Percentiles rank a stretch among this genome's conserved stretches.
phyloP scores from a whole-genome alignment of 805 yeast genomes.

The Candida ortonii region DNA sequence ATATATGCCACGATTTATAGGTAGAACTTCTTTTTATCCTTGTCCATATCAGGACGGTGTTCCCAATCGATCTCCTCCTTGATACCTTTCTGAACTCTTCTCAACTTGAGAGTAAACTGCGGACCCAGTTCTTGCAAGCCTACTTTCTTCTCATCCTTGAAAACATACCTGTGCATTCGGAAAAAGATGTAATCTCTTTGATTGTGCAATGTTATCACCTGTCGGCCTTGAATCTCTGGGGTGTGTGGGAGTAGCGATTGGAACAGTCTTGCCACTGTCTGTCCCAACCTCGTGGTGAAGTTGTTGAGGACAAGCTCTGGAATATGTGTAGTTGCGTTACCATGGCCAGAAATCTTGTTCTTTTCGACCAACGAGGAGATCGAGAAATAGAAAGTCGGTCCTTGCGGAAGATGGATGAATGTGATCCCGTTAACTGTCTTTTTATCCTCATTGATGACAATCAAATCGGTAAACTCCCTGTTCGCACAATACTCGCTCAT shows the following conservation, averaged over 20 bases:
- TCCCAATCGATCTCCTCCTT: conserved; percentile 95
- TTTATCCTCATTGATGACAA: conserved; percentile 92
- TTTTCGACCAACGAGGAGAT: conserved; percentile 74
- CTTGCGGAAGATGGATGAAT: conserved; percentile 89
- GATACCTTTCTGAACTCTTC: conserved; percentile 88
- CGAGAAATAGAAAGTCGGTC: conserved; percentile 92
- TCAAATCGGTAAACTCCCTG: conserved; percentile 81
- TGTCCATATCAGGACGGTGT: conserved; percentile 93
- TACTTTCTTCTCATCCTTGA: conserved; percentile 85
- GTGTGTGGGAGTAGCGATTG: conserved; percentile 89
- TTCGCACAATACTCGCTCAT: conserved; percentile 81
- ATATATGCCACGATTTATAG: conserved; percentile 38
- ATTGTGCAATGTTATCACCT: conserved; percentile 91
- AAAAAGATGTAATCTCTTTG: conserved; percentile 95
- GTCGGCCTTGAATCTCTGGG: conserved; percentile 94
- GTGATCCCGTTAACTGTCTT: conserved; percentile 89
- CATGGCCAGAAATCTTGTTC: conserved; percentile 79
- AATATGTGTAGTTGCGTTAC: conserved; percentile 82
- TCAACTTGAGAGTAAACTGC: conserved; percentile 84
- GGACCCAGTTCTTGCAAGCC: conserved; percentile 97
- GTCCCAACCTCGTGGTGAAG: conserved; percentile 88
- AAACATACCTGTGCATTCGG: conserved; percentile 90
- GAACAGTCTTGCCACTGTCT: conserved; percentile 87
- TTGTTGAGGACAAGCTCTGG: conserved; percentile 93
- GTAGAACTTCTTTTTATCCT: conserved; percentile 89